Evolutionary conservation across 257 asterid species (phyloP), one percentile per base, ranked within the genome.

Genomic region (Eustoma russellianum): DNA sequence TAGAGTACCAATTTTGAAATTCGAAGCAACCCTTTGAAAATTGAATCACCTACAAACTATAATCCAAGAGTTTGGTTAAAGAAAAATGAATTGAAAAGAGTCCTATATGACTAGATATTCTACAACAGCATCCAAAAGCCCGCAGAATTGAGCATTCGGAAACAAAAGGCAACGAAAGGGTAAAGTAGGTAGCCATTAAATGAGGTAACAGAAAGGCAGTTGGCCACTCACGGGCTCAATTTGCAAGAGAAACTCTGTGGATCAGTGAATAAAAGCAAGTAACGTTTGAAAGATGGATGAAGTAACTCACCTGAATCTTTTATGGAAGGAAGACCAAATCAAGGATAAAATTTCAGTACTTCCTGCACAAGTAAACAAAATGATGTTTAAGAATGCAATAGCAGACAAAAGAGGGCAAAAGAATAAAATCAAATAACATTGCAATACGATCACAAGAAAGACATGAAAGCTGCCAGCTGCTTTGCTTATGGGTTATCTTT

Each of bases 391-490:
- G 30, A 49, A 12, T 30, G 60, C 15, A 50, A 62, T 55, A 63
- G 46, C 57, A 50, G 57, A 47, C 52, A 50, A 34, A 55, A 63
- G 30, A 38, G 28, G 53, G 35, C 10, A 38, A 50, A 62, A 40
- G 16, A 24, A 61, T 55, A 64, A 51, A 41, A 17, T 63, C 59
- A 47, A 62, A 59, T 54, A 44, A 62, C 55, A 61, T 60, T 74
- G 69, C 68, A 70, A 70, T 67, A 82, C 76, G 79, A 65, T 83
- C 97, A 79, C 97, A 64, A 58, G 95, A 74, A 76, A 68, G 77
- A 66, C 69, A 65, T 77, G 85, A 75, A 71, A 65, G 65, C 55
- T 63, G 82, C 67, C 72, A 54, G 61, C 58, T 65, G 64, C 66
- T 35, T 35, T 48, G 56, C 48, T 13, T 55, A 45, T 56, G 19